A percentile compares a stretch with the other conserved stretches of the same genome.
These are phyloP conservation scores for Pulveroboletus sp. DNA, from an alignment of 768 basidiomycete species.

Conservation along the genomic window DNA sequence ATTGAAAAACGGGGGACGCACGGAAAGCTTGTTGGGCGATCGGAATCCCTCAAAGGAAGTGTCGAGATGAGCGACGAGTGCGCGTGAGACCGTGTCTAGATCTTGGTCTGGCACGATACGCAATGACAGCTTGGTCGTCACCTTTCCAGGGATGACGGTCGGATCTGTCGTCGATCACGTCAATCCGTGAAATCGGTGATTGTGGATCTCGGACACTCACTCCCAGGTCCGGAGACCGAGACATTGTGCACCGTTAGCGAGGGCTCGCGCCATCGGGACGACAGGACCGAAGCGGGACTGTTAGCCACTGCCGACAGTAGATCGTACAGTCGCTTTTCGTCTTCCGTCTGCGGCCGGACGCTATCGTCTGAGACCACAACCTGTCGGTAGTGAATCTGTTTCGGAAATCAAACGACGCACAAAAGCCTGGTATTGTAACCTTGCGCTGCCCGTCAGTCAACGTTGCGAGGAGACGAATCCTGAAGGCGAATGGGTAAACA, in stretches of 20 bases:
- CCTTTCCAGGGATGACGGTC: slow-evolving; percentile 84
- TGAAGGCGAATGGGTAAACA: slow-evolving; percentile 24
- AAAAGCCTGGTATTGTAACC: slow-evolving; percentile 78
- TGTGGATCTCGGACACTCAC: slow-evolving; percentile 37
- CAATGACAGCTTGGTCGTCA: slow-evolving; percentile 82
- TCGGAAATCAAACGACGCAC: slow-evolving; percentile 44
- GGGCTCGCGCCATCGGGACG: slow-evolving; percentile 85
- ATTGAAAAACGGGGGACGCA: too few species aligned
- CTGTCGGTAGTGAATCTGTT: not conserved
- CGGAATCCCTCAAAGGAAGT: slow-evolving; percentile 53
- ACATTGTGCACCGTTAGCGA: slow-evolving; percentile 87
- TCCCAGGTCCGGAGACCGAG: slow-evolving; percentile 75
- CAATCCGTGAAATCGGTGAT: not conserved
- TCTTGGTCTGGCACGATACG: slow-evolving; percentile 95
- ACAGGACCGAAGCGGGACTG: slow-evolving; percentile 61
- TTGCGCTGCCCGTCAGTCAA: slow-evolving; percentile 54
- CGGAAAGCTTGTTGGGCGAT: slow-evolving; percentile 72
- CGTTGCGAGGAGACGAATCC: slow-evolving; percentile 74
- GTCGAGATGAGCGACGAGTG: slow-evolving; percentile 56
- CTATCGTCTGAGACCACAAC: slow-evolving; percentile 54
- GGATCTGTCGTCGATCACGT: slow-evolving; percentile 44
- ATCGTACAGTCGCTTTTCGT: slow-evolving; percentile 66
- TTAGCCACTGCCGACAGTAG: slow-evolving; percentile 66
- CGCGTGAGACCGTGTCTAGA: slow-evolving; percentile 59
- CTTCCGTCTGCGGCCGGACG: slow-evolving; percentile 64